Conservation (phyloP, 768 basidiomycete species). For the Boletus eberwhitei region DNA sequence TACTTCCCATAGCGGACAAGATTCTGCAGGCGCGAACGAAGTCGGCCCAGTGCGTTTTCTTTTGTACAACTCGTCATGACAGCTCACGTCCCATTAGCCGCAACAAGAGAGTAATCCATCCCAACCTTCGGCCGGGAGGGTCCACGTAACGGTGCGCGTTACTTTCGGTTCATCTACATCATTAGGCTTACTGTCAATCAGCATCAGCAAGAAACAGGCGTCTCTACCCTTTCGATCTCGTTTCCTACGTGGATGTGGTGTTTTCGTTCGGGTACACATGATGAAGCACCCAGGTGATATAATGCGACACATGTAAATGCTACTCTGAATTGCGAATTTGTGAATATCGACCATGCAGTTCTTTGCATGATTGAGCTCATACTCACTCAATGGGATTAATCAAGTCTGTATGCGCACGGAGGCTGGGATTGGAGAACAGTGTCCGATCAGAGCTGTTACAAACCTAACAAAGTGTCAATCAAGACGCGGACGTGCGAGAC, state of each 20-base stretch:
- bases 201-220: background rate
- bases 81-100: too few relatives aligned
- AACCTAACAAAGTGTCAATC: too few relatives aligned
- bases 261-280: background rate
- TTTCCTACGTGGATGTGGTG: background rate
- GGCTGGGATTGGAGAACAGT: background rate
- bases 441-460: background rate
- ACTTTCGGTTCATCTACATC: accelerated
- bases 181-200: background rate
- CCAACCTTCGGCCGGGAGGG: too few relatives aligned
- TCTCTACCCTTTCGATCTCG: background rate
- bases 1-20: too few relatives aligned
- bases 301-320: background rate
- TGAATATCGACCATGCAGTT: too few relatives aligned
- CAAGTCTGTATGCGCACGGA: background rate
- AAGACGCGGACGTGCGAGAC: too few relatives aligned
- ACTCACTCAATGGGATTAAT: too few relatives aligned
- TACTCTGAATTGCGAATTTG: too few relatives aligned
- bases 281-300: background rate
- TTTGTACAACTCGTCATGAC: too few relatives aligned
- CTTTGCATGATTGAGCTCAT: background rate
- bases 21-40: too few relatives aligned
- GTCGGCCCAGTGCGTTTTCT: too few relatives aligned
- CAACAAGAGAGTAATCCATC: too few relatives aligned
- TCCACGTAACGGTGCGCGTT: background rate